These are phyloP conservation scores for Dalbergia cultrata DNA, from an alignment of 306 rosid genomes.

Conservation along the genomic window DNA sequence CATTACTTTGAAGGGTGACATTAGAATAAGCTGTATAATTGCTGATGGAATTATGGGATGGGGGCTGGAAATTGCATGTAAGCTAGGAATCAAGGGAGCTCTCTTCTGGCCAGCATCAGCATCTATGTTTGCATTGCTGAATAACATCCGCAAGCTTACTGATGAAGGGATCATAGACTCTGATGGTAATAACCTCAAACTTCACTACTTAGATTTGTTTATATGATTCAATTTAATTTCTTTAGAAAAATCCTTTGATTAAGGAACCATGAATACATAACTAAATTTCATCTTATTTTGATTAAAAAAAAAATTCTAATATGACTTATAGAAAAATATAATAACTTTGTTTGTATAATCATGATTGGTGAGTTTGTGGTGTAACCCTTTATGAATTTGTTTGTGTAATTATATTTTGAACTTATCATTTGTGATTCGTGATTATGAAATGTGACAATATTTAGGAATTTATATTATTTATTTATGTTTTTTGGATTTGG, in stretches of 20 bases:
- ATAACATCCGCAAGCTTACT: constrained; percentile 35
- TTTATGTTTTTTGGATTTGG: too few relatives aligned
- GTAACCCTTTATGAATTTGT: too few relatives aligned
- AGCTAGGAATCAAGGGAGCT: constrained; percentile 30
- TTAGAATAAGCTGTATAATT: background rate
- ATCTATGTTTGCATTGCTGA: constrained; percentile 7
- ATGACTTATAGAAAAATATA: too few relatives aligned
- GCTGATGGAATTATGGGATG: background rate
- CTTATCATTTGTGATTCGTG: too few relatives aligned
- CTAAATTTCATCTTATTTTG: background rate
- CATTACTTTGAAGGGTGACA: background rate
- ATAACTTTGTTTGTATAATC: too few relatives aligned
- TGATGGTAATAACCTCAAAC: constrained; percentile 36
- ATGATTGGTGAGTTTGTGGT: too few relatives aligned
- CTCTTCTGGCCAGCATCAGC: constrained; percentile 11
- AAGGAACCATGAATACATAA: background rate
- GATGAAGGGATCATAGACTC: constrained; percentile 45
- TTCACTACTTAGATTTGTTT: background rate
- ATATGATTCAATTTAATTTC: background rate
- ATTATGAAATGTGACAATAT: too few relatives aligned
- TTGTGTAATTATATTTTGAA: too few relatives aligned
- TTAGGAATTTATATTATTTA: too few relatives aligned
- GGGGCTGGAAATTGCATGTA: constrained; percentile 3
- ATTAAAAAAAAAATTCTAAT: too few relatives aligned
- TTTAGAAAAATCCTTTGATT: background rate